Percentiles rank a stretch among this genome's conserved stretches.
phyloP scores from a whole-genome alignment of 345 rosid species.

The Durio zibethinus region DNA sequence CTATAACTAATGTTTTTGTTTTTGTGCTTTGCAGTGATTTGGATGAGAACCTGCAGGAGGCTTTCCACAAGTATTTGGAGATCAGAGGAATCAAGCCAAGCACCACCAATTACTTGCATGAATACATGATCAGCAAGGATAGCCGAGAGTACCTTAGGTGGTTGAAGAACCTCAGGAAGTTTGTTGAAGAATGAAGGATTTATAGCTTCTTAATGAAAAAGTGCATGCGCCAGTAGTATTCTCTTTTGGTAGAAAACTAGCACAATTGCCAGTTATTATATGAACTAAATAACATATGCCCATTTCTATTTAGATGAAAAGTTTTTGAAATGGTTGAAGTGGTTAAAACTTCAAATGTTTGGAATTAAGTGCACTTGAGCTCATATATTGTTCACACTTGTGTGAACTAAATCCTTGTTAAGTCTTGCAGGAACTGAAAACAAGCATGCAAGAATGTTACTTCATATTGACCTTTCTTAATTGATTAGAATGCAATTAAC shows the following conservation, averaged over 20 bases:
- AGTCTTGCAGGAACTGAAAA: neutral
- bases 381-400: neutral
- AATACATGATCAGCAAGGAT: conserved; percentile 89
- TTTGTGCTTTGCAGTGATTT: conserved; percentile 49
- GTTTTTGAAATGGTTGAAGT: neutral
- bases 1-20: neutral
- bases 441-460: neutral
- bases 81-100: conserved; percentile 78
- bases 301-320: neutral
- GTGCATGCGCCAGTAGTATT: neutral
- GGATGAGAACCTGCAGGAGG: conserved; percentile 78
- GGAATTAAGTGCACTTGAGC: too few relatives aligned
- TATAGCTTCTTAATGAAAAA: neutral
- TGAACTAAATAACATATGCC: neutral
- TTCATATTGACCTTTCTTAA: too few relatives aligned
- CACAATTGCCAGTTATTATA: neutral
- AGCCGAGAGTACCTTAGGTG: conserved; percentile 59
- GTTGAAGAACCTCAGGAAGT: conserved; percentile 71
- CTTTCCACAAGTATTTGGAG: conserved; percentile 71
- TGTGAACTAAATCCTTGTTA: neutral
- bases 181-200: conserved; percentile 43
- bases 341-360: neutral
- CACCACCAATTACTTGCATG: conserved; percentile 78
- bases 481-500: too few relatives aligned
- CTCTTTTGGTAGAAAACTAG: neutral